These are phyloP conservation scores for Myriosclerotinia curreyana DNA, from an alignment of 2,329 filamentous ascomycete species.

Conservation along the genomic window DNA sequence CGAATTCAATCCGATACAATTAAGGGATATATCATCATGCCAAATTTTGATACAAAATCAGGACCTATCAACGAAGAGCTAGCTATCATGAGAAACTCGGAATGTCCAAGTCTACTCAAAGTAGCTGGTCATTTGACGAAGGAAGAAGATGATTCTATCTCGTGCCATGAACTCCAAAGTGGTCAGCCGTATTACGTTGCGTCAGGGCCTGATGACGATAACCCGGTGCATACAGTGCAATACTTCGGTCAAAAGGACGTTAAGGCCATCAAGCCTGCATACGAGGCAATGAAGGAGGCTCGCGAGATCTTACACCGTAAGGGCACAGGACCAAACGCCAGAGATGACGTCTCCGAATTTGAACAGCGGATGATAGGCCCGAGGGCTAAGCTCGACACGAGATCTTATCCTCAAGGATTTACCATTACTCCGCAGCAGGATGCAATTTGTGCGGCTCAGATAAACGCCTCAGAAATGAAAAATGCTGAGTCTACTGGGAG, in stretches of 20 bases:
- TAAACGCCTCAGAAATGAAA: not conserved
- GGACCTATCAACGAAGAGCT: not conserved
- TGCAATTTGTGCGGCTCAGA: not conserved
- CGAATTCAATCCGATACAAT: no score
- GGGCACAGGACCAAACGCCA: not conserved
- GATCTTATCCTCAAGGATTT: not conserved
- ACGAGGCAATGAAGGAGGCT: slow-evolving; percentile 7
- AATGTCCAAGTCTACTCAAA: not conserved
- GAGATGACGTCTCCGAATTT: not conserved
- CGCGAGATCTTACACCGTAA: not conserved
- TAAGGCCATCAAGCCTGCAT: not conserved
- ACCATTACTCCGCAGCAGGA: not conserved
- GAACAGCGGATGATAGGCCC: not conserved
- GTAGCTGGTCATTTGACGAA: not conserved
- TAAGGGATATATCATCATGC: not conserved
- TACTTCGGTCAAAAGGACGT: not conserved
- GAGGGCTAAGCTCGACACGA: not conserved
- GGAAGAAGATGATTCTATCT: not conserved
- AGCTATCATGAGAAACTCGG: not conserved
- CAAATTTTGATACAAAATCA: not conserved
- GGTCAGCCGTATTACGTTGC: not conserved
- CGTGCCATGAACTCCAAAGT: not conserved
- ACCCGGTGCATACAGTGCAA: not conserved
- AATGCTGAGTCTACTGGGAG: not conserved
- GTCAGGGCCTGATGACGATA: not conserved